phyloP scores from a whole-genome alignment of 768 basidiomycete genomes.

The Tylopilus subfusipes region DNA sequence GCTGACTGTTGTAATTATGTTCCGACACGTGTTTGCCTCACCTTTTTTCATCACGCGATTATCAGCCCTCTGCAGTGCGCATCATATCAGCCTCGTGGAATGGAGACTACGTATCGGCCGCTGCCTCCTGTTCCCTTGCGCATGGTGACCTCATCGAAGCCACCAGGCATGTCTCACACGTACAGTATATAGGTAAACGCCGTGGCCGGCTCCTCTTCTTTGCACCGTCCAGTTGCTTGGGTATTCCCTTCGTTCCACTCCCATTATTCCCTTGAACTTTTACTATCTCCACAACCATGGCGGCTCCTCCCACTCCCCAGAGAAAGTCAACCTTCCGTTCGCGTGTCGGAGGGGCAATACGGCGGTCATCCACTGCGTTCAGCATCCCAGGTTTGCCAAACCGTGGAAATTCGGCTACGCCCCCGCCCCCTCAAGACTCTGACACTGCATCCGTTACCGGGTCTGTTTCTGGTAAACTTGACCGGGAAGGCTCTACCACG shows the following conservation, averaged over 20 bases:
- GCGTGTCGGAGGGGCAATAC: conserved; percentile 58
- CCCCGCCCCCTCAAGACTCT: conserved; percentile 26
- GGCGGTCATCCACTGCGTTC: conserved; percentile 58
- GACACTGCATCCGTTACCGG: conserved; percentile 26
- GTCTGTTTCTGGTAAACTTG: conserved; percentile 28
- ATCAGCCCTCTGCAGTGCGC: conserved; percentile 31
- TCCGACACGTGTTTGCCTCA: conserved; percentile 33
- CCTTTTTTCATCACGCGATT: conserved; percentile 32
- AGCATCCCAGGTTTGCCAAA: conserved; percentile 36
- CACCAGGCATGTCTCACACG: conserved; percentile 29
- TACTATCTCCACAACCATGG: conserved; percentile 22
- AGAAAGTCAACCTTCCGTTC: conserved; percentile 48
- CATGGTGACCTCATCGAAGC: conserved; percentile 36
- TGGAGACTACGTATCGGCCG: conserved; percentile 17
- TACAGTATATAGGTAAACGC: conserved; percentile 32
- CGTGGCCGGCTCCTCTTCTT: conserved; percentile 21
- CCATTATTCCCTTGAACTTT: neutral
- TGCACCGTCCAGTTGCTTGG: conserved; percentile 9
- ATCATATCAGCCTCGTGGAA: conserved; percentile 29
- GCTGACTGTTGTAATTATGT: neutral
- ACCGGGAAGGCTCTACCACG: conserved; percentile 27
- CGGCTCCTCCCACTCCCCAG: conserved; percentile 30
- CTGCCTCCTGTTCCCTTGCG: conserved; percentile 24
- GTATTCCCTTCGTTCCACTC: conserved; percentile 8
- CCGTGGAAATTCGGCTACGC: conserved; percentile 24